Conservation (phyloP, 139 green algal genomes). For the Ettlia oleoabundans region DNA sequence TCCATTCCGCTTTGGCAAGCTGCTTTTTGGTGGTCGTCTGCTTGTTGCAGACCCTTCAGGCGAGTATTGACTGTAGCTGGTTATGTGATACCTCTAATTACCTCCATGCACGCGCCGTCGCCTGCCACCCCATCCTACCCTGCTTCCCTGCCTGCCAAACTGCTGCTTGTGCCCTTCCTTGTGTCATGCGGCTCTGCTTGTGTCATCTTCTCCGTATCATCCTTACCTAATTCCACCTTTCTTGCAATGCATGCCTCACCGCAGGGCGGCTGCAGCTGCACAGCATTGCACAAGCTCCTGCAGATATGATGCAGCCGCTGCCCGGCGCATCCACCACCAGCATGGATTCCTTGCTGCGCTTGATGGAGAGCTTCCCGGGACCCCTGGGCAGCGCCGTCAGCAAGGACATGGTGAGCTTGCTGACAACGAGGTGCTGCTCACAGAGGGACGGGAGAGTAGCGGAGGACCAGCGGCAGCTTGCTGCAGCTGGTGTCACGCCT, state of each 20-base stretch:
- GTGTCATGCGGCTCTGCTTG: no score
- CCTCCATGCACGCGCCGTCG: no score
- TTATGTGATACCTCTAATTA: no score
- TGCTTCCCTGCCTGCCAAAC: neutral
- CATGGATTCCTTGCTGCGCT: neutral
- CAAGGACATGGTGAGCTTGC: conserved; percentile 44
- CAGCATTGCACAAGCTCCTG: neutral
- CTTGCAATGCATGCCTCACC: no score
- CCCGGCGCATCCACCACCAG: conserved; percentile 4
- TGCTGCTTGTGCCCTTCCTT: neutral
- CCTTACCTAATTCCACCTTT: neutral
- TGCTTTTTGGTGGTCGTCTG: conserved; percentile 38
- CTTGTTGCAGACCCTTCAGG: conserved; percentile 15
- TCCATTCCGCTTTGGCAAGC: conserved; percentile 10
- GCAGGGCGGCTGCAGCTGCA: conserved; percentile 17
- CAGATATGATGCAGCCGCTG: conserved; percentile 8
- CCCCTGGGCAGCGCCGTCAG: conserved; percentile 29
- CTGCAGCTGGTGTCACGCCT: neutral
- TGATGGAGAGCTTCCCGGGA: conserved; percentile 44
- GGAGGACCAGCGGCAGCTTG: no score
- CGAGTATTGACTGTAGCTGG: no score
- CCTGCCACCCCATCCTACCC: no score
- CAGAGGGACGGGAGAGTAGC: no score
- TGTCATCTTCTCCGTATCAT: neutral
- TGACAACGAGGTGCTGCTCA: no score